Evolutionary conservation across 805 yeast species (phyloP), one percentile per base, ranked within the genome.

Genomic region (Candida tammaniensis): DNA sequence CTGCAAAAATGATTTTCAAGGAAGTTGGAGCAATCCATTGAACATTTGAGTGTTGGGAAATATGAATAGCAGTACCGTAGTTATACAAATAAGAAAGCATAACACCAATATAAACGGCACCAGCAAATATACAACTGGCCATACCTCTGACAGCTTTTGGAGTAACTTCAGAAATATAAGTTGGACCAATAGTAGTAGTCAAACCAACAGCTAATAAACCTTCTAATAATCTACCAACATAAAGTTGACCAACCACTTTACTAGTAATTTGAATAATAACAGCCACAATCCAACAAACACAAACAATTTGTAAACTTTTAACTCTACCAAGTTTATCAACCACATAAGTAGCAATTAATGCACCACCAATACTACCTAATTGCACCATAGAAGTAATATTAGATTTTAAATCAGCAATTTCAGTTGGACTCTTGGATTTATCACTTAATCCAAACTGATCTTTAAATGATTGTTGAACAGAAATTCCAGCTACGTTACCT

Each of bases 321-420:
- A 73, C 61, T 46, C 81, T 61, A 13, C 82, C 82, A 24, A 76
- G 44, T 28, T 57, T 58, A 46, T 77, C 82, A 24, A 68, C 72
- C 1, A 72, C 48, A 38, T 58, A 66, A 49, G 69, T 63, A 1
- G 80, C 74, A 15, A 75, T 33, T 11, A 75, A 33, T 14, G 78
- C 59, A 13, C 82, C 82, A 24, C 72, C 78, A 24, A 75, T 64
- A 13, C 76, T 68, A 2, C 79, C 79, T 18, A 76, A 49, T 45
- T 72, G 78, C 7, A 76, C 81, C 81, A 77, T 77, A 5, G 80
- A 59, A 4, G 75, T 64, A 46, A 76, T 76, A 48, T 74, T 76
- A 5, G 79, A 71, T 42, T 64, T 65, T 42, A 71, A 51, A 42
- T 70, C 58, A 4, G 79, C 79, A n/a, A 68, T 26, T 9, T 62